These are phyloP conservation scores for Rhodotorula sp. DNA, from an alignment of 1,284 basidiomycete genomes.

Conservation along the genomic window DNA sequence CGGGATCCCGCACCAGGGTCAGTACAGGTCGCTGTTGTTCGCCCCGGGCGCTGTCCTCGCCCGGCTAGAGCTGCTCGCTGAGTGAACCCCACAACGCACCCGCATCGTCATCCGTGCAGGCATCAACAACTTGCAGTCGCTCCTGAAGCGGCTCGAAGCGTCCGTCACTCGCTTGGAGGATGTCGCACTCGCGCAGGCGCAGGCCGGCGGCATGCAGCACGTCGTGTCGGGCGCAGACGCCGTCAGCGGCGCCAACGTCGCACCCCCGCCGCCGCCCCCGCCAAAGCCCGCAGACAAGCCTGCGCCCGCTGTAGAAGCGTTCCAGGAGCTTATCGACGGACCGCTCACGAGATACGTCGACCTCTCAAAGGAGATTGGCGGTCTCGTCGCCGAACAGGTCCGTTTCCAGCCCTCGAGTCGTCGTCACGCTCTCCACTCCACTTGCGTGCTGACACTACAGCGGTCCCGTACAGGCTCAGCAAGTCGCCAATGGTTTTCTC, in stretches of 20 bases:
- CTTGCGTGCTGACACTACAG: background rate
- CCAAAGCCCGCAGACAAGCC: conserved; percentile 5
- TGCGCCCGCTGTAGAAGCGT: conserved; percentile 62
- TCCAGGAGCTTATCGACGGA: conserved; percentile 68
- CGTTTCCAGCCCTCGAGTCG: conserved; percentile 44
- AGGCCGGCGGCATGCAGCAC: conserved; percentile 34
- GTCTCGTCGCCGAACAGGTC: conserved; percentile 74
- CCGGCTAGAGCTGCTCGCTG: background rate
- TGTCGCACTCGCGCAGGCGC: conserved; percentile 61
- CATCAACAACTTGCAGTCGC: conserved; percentile 30
- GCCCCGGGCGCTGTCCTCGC: background rate
- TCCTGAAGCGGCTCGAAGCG: conserved; percentile 67
- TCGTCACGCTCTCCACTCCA: background rate
- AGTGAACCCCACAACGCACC: background rate
- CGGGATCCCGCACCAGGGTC: conserved; percentile 23
- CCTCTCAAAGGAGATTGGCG: conserved; percentile 72
- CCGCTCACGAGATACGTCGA: conserved; percentile 68
- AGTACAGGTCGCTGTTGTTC: background rate
- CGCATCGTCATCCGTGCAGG: conserved; percentile 9
- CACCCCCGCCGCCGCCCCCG: conserved; percentile 8
- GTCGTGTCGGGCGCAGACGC: conserved; percentile 24
- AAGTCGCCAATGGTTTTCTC: conserved; percentile 68
- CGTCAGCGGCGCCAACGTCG: conserved; percentile 40
- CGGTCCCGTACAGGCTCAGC: conserved; percentile 57
- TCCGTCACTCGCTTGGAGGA: conserved; percentile 94